Base-by-base conservation (phyloP, 2,329 filamentous ascomycete genomes). In the Leptographium wingfieldii region DNA sequence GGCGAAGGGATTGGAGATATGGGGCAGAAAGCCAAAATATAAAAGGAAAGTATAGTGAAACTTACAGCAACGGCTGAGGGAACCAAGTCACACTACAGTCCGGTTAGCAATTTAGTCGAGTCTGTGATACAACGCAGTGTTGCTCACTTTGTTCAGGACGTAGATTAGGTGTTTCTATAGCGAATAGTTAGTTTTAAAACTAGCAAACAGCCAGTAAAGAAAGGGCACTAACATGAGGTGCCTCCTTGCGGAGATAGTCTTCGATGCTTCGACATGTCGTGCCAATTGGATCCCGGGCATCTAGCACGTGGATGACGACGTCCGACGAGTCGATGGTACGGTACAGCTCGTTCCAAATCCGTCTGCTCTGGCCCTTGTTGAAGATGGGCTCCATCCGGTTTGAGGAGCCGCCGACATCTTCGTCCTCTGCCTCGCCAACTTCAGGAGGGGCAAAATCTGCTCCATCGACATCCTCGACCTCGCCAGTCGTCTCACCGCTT, bases 1-100 rank as follows among this genome's bases (percentile, higher is more conserved):
- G 22, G 49, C 51, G 72, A 68, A 65, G 65, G 63, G 58, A 46
- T 4, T n/a, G 43, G 16, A 63, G 58, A 57, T 61, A 64, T 55
- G 52, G 49, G 57, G 61, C 62, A 60, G 19, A 43, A 40, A 35
- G 7, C 25, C 9, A 65, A 57, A 56, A 55, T 60, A 16, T 56
- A 60, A 63, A 56, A 54, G n/a, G 40, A 25, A 56, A 54, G n/a
- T 38, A 25, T 11, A 1, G 5, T n/a, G 6, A 9, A 65, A 92
- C 94, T 89, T 92, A 99, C 94, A 72, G 91, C 91, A 75, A 96
- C 89, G 64, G 83, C 86, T 3, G 92, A 95, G 1, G 94, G 94
- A 27, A 99, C 88, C 67, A 99, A 76, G 73, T 99, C 94, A 68
- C 88, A 90, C 77, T 62, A 27, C 5, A 16, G 11, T 5, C 9